Conservation (phyloP, 2,329 filamentous ascomycete species). For the Hirsutella thompsonii region DNA sequence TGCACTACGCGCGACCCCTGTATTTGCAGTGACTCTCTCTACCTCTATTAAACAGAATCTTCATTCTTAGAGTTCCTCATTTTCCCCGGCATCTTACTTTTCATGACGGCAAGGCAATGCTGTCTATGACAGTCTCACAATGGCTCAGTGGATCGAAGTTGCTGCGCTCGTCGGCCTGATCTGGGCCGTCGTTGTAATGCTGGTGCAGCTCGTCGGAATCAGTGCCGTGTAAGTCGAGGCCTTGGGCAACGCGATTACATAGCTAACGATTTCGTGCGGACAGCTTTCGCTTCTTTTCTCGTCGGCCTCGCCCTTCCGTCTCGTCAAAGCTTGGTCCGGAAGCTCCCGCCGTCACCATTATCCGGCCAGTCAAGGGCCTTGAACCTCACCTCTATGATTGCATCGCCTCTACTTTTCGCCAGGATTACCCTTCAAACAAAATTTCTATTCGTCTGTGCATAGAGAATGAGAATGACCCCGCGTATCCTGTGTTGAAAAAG, state of each 20-base stretch:
- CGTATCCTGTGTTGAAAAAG: conserved; percentile 58
- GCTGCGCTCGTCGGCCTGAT: conserved; percentile 34
- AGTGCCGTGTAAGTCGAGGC: conserved; percentile 36
- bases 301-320: conserved; percentile 31
- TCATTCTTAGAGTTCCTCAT: too few relatives aligned
- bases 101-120: conserved; percentile 3
- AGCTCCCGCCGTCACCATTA: conserved; percentile 75
- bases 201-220: conserved; percentile 43
- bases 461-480: conserved; percentile 59
- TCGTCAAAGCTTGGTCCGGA: conserved; percentile 36
- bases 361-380: conserved; percentile 85
- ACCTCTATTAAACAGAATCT: too few relatives aligned
- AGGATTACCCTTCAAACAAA: conserved; percentile 66
- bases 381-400: conserved; percentile 89
- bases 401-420: conserved; percentile 71
- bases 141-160: conserved; percentile 18
- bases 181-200: conserved; percentile 39
- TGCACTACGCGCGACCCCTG: too few relatives aligned
- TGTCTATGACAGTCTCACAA: conserved; percentile 7
- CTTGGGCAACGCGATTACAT: background rate
- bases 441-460: conserved; percentile 77
- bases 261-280: background rate
- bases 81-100: background rate
- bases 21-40: too few relatives aligned
- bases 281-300: conserved; percentile 41